Evolutionary conservation across 805 yeast genomes (phyloP).

Genomic region (Candida anglica): DNA sequence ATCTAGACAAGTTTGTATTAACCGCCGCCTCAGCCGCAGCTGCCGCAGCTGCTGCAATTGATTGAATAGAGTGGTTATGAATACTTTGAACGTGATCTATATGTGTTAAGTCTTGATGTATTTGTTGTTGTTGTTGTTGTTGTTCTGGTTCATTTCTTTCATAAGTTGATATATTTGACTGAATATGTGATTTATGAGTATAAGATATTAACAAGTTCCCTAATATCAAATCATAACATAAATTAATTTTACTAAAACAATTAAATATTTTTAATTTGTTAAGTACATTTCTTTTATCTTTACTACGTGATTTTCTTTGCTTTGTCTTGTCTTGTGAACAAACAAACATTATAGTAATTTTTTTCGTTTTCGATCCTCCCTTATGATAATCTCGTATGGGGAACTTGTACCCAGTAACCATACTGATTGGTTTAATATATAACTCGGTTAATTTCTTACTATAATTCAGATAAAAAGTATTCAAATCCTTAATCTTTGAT

Average conservation of each 20-base stretch:
- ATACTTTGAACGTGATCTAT: no score
- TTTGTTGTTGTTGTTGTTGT: no score
- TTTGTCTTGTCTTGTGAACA: constrained; percentile 6
- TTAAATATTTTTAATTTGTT: constrained; percentile 5
- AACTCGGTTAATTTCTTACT: constrained; percentile 2
- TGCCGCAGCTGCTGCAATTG: constrained; percentile 3
- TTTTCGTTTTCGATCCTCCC: constrained; percentile 6
- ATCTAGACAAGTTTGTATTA: no score
- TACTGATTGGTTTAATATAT: constrained; percentile 6
- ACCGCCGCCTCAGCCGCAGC: no score
- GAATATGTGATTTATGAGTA: constrained; percentile 5
- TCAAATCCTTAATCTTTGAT: constrained; percentile 1
- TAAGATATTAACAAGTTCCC: constrained; percentile 2
- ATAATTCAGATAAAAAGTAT: constrained; percentile 3
- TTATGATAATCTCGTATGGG: constrained; percentile 7
- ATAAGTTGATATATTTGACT: no score
- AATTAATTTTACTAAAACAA: constrained; percentile 4
- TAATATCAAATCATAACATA: constrained; percentile 4
- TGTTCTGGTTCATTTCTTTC: no score
- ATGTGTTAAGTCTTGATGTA: no score
- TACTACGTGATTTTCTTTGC: constrained; percentile 7
- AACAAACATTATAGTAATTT: constrained; percentile 5
- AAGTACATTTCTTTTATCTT: constrained; percentile 1
- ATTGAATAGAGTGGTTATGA: constrained; percentile 1
- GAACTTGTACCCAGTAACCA: constrained; percentile 5